phyloP scores from a whole-genome alignment of 495 filamentous ascomycete species.

The Choiromyces venosus region DNA sequence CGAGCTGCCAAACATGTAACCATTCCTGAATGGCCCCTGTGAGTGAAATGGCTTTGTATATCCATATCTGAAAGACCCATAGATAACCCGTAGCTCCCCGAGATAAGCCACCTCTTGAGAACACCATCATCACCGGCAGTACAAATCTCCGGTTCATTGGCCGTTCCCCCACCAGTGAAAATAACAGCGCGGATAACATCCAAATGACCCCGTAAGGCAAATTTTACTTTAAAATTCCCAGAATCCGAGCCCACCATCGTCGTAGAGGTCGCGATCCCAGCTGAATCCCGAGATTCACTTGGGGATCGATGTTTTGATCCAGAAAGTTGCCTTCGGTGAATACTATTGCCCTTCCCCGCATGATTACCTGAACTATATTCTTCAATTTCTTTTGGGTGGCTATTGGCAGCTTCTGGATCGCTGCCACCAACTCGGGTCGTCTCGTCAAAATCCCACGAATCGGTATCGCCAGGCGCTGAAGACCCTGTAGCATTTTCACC shows the following conservation, averaged over 20 bases:
- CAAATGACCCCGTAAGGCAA: conserved; percentile 84
- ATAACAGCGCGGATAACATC: conserved; percentile 90
- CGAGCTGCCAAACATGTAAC: conserved; percentile 83
- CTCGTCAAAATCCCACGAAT: conserved; percentile 93
- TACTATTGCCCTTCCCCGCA: conserved; percentile 20
- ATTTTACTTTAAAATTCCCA: conserved; percentile 80
- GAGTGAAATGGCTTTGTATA: conserved; percentile 86
- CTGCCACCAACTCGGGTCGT: conserved; percentile 11
- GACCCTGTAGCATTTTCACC: conserved; percentile 13
- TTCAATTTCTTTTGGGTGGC: conserved; percentile 25
- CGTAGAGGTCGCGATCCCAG: conserved; percentile 38
- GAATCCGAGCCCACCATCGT: conserved; percentile 52
- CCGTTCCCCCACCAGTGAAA: conserved; percentile 91
- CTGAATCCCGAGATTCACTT: conserved; percentile 48
- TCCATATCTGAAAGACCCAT: conserved; percentile 70
- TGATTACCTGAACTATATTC: conserved; percentile 18
- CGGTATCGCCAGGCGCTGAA: conserved; percentile 50
- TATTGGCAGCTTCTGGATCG: conserved; percentile 20
- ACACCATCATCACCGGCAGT: conserved; percentile 92
- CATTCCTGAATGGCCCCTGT: conserved; percentile 84
- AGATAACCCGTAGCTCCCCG: conserved; percentile 52
- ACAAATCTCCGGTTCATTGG: conserved; percentile 91
- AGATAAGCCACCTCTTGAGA: conserved; percentile 95
- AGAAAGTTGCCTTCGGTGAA: conserved; percentile 64
- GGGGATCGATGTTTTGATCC: conserved; percentile 55